Evolutionary conservation across 805 yeast species (phyloP).

Genomic region (Tanozyma kutaoensis): DNA sequence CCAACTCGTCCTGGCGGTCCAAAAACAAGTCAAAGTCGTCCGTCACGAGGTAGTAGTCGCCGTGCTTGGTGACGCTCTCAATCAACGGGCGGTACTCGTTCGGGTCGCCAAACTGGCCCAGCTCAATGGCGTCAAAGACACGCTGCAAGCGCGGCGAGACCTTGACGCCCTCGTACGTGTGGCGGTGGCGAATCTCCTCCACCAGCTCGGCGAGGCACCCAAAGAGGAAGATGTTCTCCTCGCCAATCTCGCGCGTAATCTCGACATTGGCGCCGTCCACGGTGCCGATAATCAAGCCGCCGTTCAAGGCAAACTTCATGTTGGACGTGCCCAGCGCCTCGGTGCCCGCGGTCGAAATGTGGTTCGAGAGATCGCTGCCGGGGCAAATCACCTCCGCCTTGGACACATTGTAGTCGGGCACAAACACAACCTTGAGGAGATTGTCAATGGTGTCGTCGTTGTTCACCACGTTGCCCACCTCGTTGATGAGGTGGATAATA

Average conservation of each 20-base stretch:
- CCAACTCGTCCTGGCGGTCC: constrained; percentile 68
- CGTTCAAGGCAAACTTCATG: constrained; percentile 90
- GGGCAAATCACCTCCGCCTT: constrained; percentile 88
- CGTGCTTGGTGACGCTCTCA: constrained; percentile 57
- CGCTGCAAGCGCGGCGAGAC: constrained; percentile 45
- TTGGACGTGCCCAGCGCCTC: constrained; percentile 95
- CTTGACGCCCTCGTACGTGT: constrained; percentile 43
- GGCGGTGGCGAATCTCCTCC: constrained; percentile 66
- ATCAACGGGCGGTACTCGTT: constrained; percentile 55
- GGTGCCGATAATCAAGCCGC: constrained; percentile 89
- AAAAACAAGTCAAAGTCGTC: constrained; percentile 85
- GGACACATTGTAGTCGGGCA: constrained; percentile 89
- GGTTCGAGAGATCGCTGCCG: constrained; percentile 84
- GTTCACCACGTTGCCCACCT: constrained; percentile 73
- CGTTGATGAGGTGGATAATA: constrained; percentile 72
- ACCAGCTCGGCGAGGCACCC: constrained; percentile 88
- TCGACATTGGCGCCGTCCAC: constrained; percentile 97
- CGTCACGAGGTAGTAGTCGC: constrained; percentile 76
- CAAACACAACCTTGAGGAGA: constrained; percentile 71
- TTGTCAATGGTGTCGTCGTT: constrained; percentile 63
- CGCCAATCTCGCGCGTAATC: constrained; percentile 87
- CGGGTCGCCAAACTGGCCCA: constrained; percentile 60
- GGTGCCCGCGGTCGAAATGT: constrained; percentile 93
- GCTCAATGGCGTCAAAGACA: constrained; percentile 56
- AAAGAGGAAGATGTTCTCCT: constrained; percentile 82